A percentile compares a stretch with the other conserved stretches of the same genome.
phyloP scores from a whole-genome alignment of 495 filamentous ascomycete genomes.

The Apiosordaria backusii region DNA sequence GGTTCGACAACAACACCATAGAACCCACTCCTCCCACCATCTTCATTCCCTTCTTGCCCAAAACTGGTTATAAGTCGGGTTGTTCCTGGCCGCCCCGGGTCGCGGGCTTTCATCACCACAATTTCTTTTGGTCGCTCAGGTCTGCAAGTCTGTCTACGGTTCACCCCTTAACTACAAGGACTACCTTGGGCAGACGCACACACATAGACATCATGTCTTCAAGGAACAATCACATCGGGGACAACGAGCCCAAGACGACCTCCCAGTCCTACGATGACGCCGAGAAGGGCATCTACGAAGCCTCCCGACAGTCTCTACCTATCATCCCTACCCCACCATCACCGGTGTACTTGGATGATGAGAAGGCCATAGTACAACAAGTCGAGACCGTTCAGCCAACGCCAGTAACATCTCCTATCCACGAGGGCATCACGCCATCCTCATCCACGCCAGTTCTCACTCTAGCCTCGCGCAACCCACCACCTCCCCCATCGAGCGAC shows the following conservation, averaged over 20 bases:
- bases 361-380: slow-evolving; percentile 17
- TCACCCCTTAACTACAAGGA: background rate
- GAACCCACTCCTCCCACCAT: background rate
- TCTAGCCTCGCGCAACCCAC: background rate
- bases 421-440: slow-evolving; percentile 37
- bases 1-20: background rate
- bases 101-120: background rate
- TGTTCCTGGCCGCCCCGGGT: background rate
- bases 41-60: background rate
- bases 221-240: background rate
- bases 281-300: slow-evolving; percentile 41
- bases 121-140: background rate
- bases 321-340: slow-evolving; percentile 23
- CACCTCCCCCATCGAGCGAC: background rate
- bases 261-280: slow-evolving; percentile 34
- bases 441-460: slow-evolving; percentile 7
- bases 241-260: slow-evolving; percentile 4
- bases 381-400: slow-evolving; percentile 27
- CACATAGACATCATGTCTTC: background rate
- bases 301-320: slow-evolving; percentile 24
- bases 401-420: slow-evolving; percentile 27
- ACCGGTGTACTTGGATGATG: slow-evolving; percentile 28
- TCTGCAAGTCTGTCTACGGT: background rate
- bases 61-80: background rate
- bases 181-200: background rate